These are phyloP conservation scores for Escallonia herrerae DNA, from an alignment of 129 eudicot genomes.

Conservation along the genomic window DNA sequence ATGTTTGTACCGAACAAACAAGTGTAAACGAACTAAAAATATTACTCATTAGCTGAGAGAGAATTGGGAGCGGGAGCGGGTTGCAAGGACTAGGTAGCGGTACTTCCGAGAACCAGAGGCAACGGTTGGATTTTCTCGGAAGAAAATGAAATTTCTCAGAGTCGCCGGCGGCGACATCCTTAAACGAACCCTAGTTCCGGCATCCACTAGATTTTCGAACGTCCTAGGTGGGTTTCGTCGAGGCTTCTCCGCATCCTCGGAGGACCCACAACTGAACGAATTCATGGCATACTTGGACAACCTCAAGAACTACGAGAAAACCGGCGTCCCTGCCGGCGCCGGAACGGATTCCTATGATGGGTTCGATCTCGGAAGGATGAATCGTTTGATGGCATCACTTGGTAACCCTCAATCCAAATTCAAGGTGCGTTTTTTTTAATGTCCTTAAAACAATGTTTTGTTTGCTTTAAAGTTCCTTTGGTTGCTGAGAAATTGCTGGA, in stretches of 20 bases:
- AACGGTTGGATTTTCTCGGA: too few species aligned
- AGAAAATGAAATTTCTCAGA: too few species aligned
- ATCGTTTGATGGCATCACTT: conserved; percentile 52
- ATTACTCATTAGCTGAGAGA: too few species aligned
- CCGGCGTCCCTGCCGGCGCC: conserved; percentile 84
- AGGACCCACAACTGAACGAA: conserved; percentile 47
- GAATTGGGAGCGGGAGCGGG: too few species aligned
- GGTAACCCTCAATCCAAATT: conserved; percentile 86
- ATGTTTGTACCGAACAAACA: too few species aligned
- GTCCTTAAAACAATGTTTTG: not conserved
- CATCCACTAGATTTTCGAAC: not conserved
- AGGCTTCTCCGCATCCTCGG: conserved; percentile 25
- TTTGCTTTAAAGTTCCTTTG: too few species aligned
- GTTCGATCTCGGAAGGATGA: conserved; percentile 91
- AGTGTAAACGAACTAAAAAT: too few species aligned
- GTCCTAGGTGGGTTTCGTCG: conserved; percentile 20
- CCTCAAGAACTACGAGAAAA: conserved; percentile 78
- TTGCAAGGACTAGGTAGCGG: too few species aligned
- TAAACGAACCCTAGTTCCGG: not conserved
- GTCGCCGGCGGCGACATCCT: too few species aligned
- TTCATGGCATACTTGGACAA: conserved; percentile 54
- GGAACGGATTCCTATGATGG: conserved; percentile 89
- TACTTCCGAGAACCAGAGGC: too few species aligned
- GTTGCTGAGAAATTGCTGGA: too few species aligned
- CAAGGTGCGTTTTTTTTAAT: conserved; percentile 40